Evolutionary conservation across 2,329 filamentous ascomycete genomes (phyloP), one percentile per base, ranked within the genome.

Genomic region (Pseudomassariella vexata): DNA sequence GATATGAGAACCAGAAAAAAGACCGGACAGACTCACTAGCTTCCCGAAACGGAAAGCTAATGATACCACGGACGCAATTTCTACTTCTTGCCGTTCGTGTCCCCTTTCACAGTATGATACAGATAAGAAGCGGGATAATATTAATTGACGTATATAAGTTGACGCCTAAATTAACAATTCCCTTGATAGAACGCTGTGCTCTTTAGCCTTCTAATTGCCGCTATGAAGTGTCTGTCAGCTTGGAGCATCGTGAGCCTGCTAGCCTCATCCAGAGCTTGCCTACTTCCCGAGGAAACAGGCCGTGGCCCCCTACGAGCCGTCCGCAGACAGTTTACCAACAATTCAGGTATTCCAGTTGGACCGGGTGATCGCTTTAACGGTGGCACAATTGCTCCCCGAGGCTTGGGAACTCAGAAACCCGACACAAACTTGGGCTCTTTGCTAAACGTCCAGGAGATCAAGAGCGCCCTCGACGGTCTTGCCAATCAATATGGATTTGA

Each of bases 391-490:
- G 54, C 57, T 12, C 63, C 63, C 19, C 47, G 53, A n/a, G 63
- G 63, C 20, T 47, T 66, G 7, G 63, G 63, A 21, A 58, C 56
- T 7, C 48, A 58, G 30, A 52, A 52, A 6, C 44, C 54, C 6
- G 58, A 50, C 6, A 46, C 46, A 5, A 39, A 46, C 18, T 50
- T 65, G 30, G 48, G 49, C 30, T 59, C 55, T 19, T 58, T 66
- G 41, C 50, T 67, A 47, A 66, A 57, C 32, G 51, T 61, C 31
- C 48, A 51, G 12, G 63, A 66, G 39, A 57, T 67, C 33, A 47
- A 48, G 31, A 60, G 59, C 4, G 63, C 56, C 1, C 40, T 66
- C 27, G 52, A 59, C 30, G 63, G 55, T 20, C 54, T 67, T 9
- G 56, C 55, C 9, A 58, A 45, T 6, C 55, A 50, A 12, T 65